phyloP scores from a whole-genome alignment of 305 asterid species.

The Fraxinus platypoda region DNA sequence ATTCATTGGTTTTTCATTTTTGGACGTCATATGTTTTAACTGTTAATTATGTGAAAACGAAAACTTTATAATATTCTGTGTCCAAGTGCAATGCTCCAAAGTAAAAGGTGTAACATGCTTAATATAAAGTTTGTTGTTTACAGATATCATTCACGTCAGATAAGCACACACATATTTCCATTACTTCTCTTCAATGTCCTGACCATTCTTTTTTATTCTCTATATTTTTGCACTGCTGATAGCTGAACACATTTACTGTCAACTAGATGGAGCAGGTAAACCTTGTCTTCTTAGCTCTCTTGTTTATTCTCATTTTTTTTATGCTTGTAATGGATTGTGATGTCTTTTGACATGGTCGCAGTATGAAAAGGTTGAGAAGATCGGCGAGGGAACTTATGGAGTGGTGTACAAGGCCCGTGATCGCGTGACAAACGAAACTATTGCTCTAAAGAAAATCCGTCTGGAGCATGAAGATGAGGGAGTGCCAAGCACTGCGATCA shows the following conservation, averaged over 20 bases:
- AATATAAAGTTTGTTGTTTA: neutral
- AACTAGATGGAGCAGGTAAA: conserved; percentile 71
- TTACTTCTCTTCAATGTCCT: neutral
- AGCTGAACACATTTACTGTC: conserved; percentile 8
- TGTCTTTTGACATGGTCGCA: conserved; percentile 24
- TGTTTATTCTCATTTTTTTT: neutral
- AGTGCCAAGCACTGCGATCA: conserved; percentile 96
- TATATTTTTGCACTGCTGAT: neutral
- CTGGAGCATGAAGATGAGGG: conserved; percentile 99
- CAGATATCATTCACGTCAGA: neutral
- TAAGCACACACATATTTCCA: neutral
- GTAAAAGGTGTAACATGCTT: neutral
- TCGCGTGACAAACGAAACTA: conserved; percentile 78
- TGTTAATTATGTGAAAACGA: neutral
- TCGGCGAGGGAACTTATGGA: conserved; percentile 98
- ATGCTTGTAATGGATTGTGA: conserved; percentile 22
- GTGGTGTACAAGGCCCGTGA: conserved; percentile 99
- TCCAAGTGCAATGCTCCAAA: neutral
- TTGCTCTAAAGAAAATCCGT: conserved; percentile 93
- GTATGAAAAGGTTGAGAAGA: conserved; percentile 98
- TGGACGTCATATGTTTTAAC: neutral
- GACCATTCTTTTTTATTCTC: neutral
- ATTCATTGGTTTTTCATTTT: neutral
- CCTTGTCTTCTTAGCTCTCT: neutral
- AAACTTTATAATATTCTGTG: neutral